Percentiles rank a stretch among this genome's conserved stretches.
phyloP scores from a whole-genome alignment of 2,329 filamentous ascomycete species.

The Fusarium sp. region DNA sequence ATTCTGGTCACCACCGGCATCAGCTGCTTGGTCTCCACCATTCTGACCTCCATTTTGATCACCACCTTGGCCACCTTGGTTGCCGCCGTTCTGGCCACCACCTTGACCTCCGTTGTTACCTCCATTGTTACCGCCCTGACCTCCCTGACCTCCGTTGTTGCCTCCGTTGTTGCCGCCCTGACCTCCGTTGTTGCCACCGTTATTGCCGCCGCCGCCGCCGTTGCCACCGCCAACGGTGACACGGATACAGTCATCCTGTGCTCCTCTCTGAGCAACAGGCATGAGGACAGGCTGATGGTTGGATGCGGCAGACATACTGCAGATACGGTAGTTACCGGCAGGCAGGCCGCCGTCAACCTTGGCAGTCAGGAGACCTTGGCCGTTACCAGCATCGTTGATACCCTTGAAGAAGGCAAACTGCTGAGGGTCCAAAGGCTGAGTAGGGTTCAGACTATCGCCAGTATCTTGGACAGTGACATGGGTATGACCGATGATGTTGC shows the following conservation, averaged over 20 bases:
- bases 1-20: not conserved
- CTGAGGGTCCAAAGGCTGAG: conserved; percentile 59
- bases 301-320: conserved; percentile 68
- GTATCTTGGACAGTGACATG: conserved; percentile 67
- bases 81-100: not conserved
- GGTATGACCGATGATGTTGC: conserved; percentile 65
- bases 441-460: conserved; percentile 59
- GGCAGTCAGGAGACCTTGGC: conserved; percentile 61
- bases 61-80: not conserved
- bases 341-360: conserved; percentile 66
- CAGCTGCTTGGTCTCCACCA: not conserved
- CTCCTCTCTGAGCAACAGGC: conserved; percentile 72
- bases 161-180: not conserved
- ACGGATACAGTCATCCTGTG: conserved; percentile 71
- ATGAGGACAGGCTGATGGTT: conserved; percentile 74
- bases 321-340: conserved; percentile 69
- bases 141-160: not conserved
- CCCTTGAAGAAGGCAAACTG: conserved; percentile 72
- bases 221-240: conserved; percentile 59
- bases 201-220: conserved; percentile 25
- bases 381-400: conserved; percentile 68
- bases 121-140: not conserved
- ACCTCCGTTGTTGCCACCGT: not conserved
- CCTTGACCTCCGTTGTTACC: not conserved
- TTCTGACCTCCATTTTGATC: conserved; percentile 3